Conservation (phyloP, 2,329 filamentous ascomycete genomes). For the Polytolypa hystricis region DNA sequence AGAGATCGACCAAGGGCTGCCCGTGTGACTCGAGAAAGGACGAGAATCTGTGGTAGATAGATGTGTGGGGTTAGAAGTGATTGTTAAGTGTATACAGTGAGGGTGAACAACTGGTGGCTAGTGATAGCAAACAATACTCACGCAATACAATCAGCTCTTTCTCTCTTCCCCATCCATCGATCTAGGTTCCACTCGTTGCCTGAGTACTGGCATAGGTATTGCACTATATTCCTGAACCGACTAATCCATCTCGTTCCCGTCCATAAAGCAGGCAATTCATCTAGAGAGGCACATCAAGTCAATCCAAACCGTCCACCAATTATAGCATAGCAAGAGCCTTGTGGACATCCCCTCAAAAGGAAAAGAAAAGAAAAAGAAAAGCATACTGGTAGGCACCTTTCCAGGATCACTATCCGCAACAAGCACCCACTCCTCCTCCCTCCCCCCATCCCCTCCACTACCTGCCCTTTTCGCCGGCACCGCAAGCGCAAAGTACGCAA, state of each 20-base stretch:
- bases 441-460: background rate
- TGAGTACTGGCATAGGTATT: constrained; percentile 39
- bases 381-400: constrained; percentile 55
- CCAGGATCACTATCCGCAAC: constrained; percentile 63
- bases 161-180: constrained; percentile 28
- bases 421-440: constrained; percentile 52
- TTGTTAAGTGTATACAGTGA: background rate
- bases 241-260: constrained; percentile 44
- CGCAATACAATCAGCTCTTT: constrained; percentile 41
- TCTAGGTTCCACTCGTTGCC: constrained; percentile 40
- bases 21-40: constrained; percentile 65
- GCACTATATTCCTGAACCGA: constrained; percentile 43
- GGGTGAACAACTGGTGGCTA: background rate
- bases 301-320: background rate
- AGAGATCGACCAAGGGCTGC: constrained; percentile 71
- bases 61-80: too few species aligned
- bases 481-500: constrained; percentile 61
- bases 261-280: constrained; percentile 46
- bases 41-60: constrained; percentile 28
- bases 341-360: background rate
- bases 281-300: constrained; percentile 20
- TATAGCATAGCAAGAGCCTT: background rate
- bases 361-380: constrained; percentile 12
- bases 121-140: constrained; percentile 19
- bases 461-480: constrained; percentile 32